Conservation (phyloP, 78 protist species). For the Salpingoeca rosetta region DNA sequence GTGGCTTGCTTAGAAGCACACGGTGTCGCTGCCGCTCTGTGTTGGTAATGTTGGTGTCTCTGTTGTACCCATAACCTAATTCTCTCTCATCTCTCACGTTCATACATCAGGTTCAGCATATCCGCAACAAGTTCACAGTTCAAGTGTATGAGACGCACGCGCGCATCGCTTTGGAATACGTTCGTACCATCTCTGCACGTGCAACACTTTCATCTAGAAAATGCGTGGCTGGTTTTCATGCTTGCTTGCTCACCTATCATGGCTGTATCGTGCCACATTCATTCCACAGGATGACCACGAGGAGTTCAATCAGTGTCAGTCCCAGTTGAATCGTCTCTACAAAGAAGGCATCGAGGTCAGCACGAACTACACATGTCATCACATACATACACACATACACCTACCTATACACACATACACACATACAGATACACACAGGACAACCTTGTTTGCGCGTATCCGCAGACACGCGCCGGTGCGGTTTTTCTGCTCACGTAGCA, state of each 20-base stretch:
- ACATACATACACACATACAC: no score
- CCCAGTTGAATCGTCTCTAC: slow-evolving; percentile 15
- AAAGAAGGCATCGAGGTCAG: background rate
- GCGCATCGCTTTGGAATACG: slow-evolving; percentile 14
- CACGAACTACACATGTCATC: no score
- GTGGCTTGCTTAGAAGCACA: background rate
- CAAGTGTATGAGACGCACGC: slow-evolving; percentile 48
- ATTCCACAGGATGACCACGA: slow-evolving; percentile 16
- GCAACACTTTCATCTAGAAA: background rate
- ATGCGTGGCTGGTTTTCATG: background rate
- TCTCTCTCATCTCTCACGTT: no score
- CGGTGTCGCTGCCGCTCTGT: background rate
- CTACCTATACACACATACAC: no score
- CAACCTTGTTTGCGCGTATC: no score
- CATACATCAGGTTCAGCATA: slow-evolving; percentile 24
- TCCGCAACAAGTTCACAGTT: slow-evolving; percentile 14
- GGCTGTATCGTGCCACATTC: no score
- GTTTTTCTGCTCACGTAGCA: no score
- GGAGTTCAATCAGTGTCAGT: slow-evolving; percentile 44
- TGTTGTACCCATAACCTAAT: no score
- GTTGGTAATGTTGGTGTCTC: background rate
- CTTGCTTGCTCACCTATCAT: no score
- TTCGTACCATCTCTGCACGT: background rate
- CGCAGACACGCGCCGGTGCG: no score
- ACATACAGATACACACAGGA: no score